phyloP scores from a whole-genome alignment of 257 asterid species.

The Thymus quinquecostatus region DNA sequence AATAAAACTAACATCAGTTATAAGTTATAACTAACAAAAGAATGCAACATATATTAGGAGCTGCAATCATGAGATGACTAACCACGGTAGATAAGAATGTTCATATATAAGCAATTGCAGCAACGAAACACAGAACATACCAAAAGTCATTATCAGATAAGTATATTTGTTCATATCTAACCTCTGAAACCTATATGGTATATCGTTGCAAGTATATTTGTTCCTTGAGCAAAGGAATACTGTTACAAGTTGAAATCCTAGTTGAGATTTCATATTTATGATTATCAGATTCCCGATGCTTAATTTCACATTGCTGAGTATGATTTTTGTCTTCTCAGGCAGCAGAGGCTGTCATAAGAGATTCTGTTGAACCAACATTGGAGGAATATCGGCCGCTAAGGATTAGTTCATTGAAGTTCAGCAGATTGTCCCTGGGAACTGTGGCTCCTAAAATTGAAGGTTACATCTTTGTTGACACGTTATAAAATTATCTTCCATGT shows the following conservation, averaged over 20 bases:
- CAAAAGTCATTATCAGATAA: no score
- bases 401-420: slow-evolving; percentile 83
- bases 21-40: no score
- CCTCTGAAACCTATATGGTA: no score
- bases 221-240: no score
- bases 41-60: no score
- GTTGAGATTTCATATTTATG: neutral
- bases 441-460: slow-evolving; percentile 99
- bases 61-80: no score
- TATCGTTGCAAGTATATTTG: no score
- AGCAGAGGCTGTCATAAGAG: slow-evolving; percentile 83
- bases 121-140: no score
- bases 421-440: slow-evolving; percentile 85
- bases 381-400: slow-evolving; percentile 93
- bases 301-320: slow-evolving; percentile 1
- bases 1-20: no score
- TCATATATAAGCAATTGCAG: no score
- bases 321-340: slow-evolving; percentile 59
- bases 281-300: neutral
- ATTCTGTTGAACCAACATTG: slow-evolving; percentile 89
- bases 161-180: no score
- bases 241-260: neutral
- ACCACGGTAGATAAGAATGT: no score
- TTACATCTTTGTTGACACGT: slow-evolving; percentile 29
- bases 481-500: slow-evolving; percentile 6